A percentile compares a stretch with the other conserved stretches of the same genome.
These are phyloP conservation scores for Trametes meyenii DNA, from an alignment of 768 basidiomycete species.

Conservation along the genomic window DNA sequence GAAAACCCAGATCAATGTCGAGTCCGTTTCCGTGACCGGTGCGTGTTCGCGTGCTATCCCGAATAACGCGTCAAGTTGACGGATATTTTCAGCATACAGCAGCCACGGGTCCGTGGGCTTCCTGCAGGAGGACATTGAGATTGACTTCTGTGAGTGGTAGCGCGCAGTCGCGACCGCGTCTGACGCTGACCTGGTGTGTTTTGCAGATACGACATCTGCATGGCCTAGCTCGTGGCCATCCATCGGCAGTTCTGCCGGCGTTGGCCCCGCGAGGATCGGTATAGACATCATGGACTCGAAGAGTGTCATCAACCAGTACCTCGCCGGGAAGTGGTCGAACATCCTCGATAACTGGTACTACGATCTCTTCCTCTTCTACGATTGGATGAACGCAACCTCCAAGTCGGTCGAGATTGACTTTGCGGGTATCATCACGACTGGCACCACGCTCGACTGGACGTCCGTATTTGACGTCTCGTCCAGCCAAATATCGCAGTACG, in stretches of 20 bases:
- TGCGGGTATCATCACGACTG: slow-evolving; percentile 11
- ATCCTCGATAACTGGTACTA: slow-evolving; percentile 19
- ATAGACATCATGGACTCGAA: slow-evolving; percentile 18
- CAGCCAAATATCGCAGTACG: slow-evolving; percentile 1
- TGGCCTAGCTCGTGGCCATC: slow-evolving; percentile 14
- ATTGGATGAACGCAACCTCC: slow-evolving; percentile 10
- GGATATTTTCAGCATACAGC: background rate
- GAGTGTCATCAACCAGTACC: slow-evolving; percentile 18
- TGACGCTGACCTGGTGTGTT: background rate
- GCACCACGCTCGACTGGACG: slow-evolving; percentile 15
- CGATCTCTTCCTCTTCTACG: slow-evolving; percentile 16
- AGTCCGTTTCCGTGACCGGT: background rate
- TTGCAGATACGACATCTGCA: slow-evolving; percentile 1
- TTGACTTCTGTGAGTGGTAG: slow-evolving; percentile 14
- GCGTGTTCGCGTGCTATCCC: background rate
- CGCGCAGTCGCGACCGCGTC: background rate
- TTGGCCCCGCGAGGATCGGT: slow-evolving; percentile 7
- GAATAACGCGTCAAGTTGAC: background rate
- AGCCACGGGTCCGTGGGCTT: slow-evolving; percentile 8
- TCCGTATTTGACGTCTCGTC: slow-evolving; percentile 11
- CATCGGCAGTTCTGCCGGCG: slow-evolving; percentile 1
- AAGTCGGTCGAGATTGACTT: slow-evolving; percentile 9
- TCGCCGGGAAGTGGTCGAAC: slow-evolving; percentile 9
- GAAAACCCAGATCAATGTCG: background rate
- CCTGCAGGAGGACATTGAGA: slow-evolving; percentile 12